These are phyloP conservation scores for Closterium sp. DNA, from an alignment of 139 green algal genomes.

Conservation along the genomic window DNA sequence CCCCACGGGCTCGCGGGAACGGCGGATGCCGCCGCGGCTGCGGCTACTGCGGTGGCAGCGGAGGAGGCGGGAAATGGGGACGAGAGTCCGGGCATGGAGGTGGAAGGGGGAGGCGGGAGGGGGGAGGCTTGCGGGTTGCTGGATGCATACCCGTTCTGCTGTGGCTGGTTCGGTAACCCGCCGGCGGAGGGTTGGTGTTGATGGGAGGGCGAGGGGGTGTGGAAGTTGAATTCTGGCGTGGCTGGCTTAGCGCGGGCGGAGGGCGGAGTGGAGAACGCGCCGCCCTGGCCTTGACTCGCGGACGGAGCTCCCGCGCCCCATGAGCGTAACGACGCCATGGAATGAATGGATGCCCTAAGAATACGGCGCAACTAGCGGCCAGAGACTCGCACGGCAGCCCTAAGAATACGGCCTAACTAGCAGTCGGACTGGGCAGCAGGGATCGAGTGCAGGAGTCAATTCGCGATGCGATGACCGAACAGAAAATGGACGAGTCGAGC, in stretches of 20 bases:
- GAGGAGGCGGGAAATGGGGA: not conserved
- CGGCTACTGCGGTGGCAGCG: too few species aligned
- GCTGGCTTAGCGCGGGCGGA: not conserved
- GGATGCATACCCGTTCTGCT: not conserved
- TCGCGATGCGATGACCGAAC: too few species aligned
- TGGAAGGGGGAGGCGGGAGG: not conserved
- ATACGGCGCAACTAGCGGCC: too few species aligned
- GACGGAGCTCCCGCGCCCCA: not conserved
- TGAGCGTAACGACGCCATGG: not conserved
- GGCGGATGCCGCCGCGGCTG: not conserved
- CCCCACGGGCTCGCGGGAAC: not conserved
- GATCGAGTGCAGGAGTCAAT: too few species aligned
- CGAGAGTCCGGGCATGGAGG: not conserved
- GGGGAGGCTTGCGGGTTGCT: not conserved
- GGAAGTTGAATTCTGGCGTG: not conserved
- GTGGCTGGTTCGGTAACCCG: too few species aligned
- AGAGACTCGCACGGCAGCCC: not conserved
- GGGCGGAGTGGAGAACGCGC: not conserved
- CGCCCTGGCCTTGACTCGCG: not conserved
- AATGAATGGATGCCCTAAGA: not conserved
- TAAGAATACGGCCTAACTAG: not conserved
- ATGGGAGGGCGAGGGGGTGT: not conserved
- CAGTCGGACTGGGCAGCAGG: too few species aligned
- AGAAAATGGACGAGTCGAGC: too few species aligned
- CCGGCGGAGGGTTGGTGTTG: not conserved